Conservation (phyloP, 2,329 filamentous ascomycete species). For the Calonectria pseudoreteaudii region DNA sequence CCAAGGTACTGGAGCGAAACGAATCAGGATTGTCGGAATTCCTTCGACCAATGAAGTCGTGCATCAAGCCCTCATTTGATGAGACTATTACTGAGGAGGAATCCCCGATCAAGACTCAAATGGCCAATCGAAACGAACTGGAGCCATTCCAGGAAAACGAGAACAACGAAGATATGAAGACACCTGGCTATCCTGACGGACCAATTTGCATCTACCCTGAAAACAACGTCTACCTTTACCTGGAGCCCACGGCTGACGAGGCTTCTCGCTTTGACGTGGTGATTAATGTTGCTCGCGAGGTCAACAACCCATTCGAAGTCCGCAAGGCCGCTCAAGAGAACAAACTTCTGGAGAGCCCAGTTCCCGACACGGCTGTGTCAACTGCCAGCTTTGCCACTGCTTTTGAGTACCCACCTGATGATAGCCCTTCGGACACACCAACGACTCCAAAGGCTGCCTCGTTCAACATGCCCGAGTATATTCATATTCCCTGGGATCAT, state of each 20-base stretch:
- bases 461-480: constrained; percentile 77
- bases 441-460: constrained; percentile 65
- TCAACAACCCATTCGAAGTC: constrained; percentile 78
- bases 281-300: constrained; percentile 86
- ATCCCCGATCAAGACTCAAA: constrained; percentile 70
- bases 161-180: constrained; percentile 83
- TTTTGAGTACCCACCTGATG: constrained; percentile 64
- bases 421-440: constrained; percentile 59
- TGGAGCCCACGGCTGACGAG: constrained; percentile 83
- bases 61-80: constrained; percentile 51
- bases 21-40: constrained; percentile 71
- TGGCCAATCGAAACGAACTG: constrained; percentile 66
- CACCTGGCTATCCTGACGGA: constrained; percentile 84
- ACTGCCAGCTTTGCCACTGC: constrained; percentile 70
- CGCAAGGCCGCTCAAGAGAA: constrained; percentile 41
- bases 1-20: constrained; percentile 70
- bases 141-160: constrained; percentile 75
- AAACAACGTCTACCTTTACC: constrained; percentile 80
- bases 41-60: constrained; percentile 63
- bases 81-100: constrained; percentile 65
- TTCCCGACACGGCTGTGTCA: constrained; percentile 67
- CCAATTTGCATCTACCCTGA: constrained; percentile 84
- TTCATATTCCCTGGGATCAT: constrained; percentile 89
- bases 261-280: constrained; percentile 84
- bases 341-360: constrained; percentile 55